Base-by-base conservation (phyloP, 1,284 basidiomycete species). In the Cutaneotrichosporon sp. region DNA sequence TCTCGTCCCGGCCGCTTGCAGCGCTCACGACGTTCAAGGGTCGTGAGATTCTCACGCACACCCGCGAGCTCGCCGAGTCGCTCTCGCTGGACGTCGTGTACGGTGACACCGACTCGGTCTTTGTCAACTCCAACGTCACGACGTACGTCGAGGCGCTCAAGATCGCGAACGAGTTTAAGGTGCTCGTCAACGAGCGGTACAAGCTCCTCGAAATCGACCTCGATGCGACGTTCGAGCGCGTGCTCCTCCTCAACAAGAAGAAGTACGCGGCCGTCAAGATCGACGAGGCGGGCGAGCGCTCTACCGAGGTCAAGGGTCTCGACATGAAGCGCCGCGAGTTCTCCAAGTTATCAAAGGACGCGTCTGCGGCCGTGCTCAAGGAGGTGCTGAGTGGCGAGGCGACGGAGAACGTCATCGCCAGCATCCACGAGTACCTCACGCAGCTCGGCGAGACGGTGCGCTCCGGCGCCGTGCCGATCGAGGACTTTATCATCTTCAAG, bases 301-400 rank as follows among this genome's bases (percentile, higher is more conserved):
- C 85, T 8, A 90, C 87, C 1, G 97, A 99, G 76, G 84, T 99
- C 79, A 99, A 99, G 77, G 97, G 97, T 80, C 82, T 99, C 34
- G 97, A 99, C 79, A 98, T 99, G 97, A 99, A 98, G 80, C 87
- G 97, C 54, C 84, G 97, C 82, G 97, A 99, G 78, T 99, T 93
- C 79, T 97, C 90, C 69, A 85, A 86, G 4, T 80, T 99, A 50
- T 95, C 92, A 2, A 99, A 99, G 81, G 88, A 87, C 57, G 89
- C 94, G 18, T 98, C 94, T 1, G 88, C 91, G 75, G 92, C 89
- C 71, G 88, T 95, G 1, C 82, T 99, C 25, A 90, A 92, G 62
- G 90, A 91, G 73, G 91, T 99, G 52, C 82, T 99, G 11, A 97
- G 93, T 0, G 95, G 95, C 1, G 90, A 95, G 69, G 84, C 89